phyloP scores from a whole-genome alignment of 2,329 filamentous ascomycete genomes.

The Colletotrichum incanum region DNA sequence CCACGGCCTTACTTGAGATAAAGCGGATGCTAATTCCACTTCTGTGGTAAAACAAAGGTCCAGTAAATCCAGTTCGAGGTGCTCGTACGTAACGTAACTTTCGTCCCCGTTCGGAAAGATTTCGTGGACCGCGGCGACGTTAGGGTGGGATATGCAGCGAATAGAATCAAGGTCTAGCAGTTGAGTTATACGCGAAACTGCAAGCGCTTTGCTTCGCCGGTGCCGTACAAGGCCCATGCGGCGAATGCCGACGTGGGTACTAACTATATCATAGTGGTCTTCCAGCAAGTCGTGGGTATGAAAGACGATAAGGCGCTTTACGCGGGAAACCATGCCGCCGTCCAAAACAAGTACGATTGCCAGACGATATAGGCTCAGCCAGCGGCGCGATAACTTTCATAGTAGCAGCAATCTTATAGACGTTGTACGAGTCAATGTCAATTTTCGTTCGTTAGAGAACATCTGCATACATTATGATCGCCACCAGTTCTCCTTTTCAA shows the following conservation, averaged over 20 bases:
- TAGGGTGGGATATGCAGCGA: conserved; percentile 2
- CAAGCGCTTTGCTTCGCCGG: background rate
- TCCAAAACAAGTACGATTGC: background rate
- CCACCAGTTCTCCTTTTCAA: no score
- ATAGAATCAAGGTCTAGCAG: background rate
- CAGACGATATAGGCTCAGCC: background rate
- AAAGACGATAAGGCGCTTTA: background rate
- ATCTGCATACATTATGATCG: no score
- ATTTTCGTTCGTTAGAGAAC: no score
- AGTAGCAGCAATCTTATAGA: no score
- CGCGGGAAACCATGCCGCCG: background rate
- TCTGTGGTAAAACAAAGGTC: background rate
- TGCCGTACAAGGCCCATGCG: background rate
- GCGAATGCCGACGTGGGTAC: background rate
- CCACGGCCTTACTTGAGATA: background rate
- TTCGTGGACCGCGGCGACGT: background rate
- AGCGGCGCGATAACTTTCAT: no score
- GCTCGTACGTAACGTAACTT: conserved; percentile 3
- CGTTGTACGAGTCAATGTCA: no score
- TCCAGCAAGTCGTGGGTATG: background rate
- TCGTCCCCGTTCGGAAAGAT: background rate
- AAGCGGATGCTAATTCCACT: conserved; percentile 1
- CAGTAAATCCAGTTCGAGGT: conserved; percentile 3
- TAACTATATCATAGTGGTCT: background rate
- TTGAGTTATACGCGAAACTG: background rate